Percentiles rank a stretch among this genome's conserved stretches.
Conservation (phyloP, 2,329 filamentous ascomycete species). For the Paraphaeosphaeria minitans region DNA sequence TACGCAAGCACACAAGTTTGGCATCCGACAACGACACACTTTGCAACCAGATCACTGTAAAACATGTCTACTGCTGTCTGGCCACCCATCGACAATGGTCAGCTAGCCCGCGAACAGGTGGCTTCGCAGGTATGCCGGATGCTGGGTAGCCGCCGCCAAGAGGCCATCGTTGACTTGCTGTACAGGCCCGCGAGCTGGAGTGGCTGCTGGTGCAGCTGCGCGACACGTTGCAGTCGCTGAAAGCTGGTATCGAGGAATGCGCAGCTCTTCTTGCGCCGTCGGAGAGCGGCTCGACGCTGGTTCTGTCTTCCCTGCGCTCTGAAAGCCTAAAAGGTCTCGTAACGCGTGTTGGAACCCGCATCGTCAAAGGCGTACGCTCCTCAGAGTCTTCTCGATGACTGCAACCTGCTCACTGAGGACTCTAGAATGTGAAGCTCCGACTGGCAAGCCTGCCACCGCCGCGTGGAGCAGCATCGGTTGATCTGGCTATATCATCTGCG, state of each 20-base stretch:
- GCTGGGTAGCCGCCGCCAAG: background rate
- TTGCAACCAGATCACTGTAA: background rate
- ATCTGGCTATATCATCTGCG: conserved; percentile 57
- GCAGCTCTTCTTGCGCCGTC: conserved; percentile 82
- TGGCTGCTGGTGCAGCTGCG: conserved; percentile 68
- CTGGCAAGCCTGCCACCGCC: conserved; percentile 69
- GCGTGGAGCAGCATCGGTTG: conserved; percentile 57
- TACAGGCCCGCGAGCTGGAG: conserved; percentile 62
- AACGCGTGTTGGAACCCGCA: conserved; percentile 85
- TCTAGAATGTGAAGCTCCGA: conserved; percentile 75
- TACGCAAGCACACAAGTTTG: background rate
- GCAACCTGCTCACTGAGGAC: conserved; percentile 12
- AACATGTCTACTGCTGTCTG: conserved; percentile 67
- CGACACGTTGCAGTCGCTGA: conserved; percentile 65
- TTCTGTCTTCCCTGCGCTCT: conserved; percentile 82
- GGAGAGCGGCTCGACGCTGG: conserved; percentile 85
- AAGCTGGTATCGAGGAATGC: conserved; percentile 83
- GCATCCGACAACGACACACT: background rate
- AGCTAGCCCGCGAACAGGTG: conserved; percentile 59
- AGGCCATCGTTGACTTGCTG: background rate
- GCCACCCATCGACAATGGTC: conserved; percentile 59
- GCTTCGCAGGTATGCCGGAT: conserved; percentile 52
- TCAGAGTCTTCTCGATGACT: background rate
- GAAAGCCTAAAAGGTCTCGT: conserved; percentile 92
- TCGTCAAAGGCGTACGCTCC: conserved; percentile 80